A percentile compares a stretch with the other conserved stretches of the same genome.
Evolutionary conservation across 768 basidiomycete species (phyloP).

Genomic region (Filobasidium floriforme): DNA sequence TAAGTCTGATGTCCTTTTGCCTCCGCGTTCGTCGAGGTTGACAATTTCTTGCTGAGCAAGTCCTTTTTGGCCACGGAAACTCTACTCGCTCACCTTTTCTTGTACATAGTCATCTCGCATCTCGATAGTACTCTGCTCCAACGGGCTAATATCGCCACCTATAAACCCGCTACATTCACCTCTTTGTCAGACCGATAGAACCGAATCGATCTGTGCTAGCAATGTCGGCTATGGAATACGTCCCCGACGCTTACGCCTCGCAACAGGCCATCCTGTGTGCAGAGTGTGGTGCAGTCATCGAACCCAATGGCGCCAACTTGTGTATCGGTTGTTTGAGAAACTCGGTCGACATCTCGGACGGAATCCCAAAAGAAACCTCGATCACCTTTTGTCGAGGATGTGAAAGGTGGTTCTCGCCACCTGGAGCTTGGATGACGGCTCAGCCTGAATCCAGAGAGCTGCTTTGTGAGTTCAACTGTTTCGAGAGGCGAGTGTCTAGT

Average conservation of each 20-base stretch:
- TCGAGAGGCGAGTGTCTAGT: neutral
- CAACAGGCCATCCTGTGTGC: slow-evolving; percentile 45
- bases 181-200: neutral
- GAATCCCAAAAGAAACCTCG: slow-evolving; percentile 80
- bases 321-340: slow-evolving; percentile 43
- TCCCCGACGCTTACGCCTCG: slow-evolving; percentile 34
- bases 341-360: slow-evolving; percentile 86
- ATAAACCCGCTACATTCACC: neutral
- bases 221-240: slow-evolving; percentile 35
- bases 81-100: too few relatives aligned
- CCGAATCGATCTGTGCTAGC: neutral
- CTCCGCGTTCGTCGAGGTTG: too few relatives aligned
- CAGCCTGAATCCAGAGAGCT: slow-evolving; percentile 87
- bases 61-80: too few relatives aligned
- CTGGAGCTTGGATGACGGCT: slow-evolving; percentile 73
- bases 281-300: slow-evolving; percentile 43
- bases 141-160: too few relatives aligned
- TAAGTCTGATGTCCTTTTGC: too few relatives aligned
- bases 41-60: too few relatives aligned
- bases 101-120: too few relatives aligned
- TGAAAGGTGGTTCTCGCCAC: slow-evolving; percentile 89
- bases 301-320: slow-evolving; percentile 21
- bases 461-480: slow-evolving; percentile 46
- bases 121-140: too few relatives aligned
- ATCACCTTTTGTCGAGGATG: slow-evolving; percentile 92